Evolutionary conservation across 345 rosid genomes (phyloP).

Genomic region (Acer yangbiense): DNA sequence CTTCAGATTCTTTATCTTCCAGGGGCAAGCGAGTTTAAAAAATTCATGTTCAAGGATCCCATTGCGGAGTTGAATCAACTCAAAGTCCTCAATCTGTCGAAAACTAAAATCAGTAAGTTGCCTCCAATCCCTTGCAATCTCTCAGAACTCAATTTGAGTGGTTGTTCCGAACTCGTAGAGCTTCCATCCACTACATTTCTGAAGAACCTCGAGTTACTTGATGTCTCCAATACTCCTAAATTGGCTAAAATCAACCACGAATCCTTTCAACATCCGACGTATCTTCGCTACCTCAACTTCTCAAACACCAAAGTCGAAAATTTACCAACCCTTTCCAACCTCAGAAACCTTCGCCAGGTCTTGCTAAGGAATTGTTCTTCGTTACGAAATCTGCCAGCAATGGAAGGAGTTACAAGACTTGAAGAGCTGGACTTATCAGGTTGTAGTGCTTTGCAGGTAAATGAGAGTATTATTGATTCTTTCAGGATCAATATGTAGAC

Average conservation of each 20-base stretch:
- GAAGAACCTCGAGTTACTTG: too few relatives aligned
- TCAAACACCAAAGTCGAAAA: constrained; percentile 28
- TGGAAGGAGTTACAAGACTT: constrained; percentile 22
- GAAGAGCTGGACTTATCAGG: constrained; percentile 26
- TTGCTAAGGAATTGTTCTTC: constrained; percentile 27
- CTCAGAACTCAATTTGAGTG: constrained; percentile 30
- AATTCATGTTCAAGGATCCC: constrained; percentile 35
- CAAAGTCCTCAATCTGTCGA: constrained; percentile 45
- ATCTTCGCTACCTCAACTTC: constrained; percentile 37
- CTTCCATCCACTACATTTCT: constrained; percentile 16
- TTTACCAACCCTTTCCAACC: constrained; percentile 26
- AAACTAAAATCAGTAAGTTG: constrained; percentile 32
- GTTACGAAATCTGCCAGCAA: constrained; percentile 17
- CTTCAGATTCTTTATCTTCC: constrained; percentile 42
- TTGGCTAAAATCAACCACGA: too few relatives aligned
- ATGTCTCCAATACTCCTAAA: too few relatives aligned
- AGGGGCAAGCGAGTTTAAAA: constrained; percentile 34
- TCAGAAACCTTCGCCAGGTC: constrained; percentile 23
- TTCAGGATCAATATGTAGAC: neutral
- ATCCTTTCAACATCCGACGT: constrained; percentile 38
- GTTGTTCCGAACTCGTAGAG: constrained; percentile 19
- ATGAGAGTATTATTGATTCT: neutral
- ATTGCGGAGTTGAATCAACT: constrained; percentile 32
- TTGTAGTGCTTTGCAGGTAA: neutral
- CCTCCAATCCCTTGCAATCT: constrained; percentile 36